Conservation (phyloP, 2,329 filamentous ascomycete species). For the Phoma herbarum region DNA sequence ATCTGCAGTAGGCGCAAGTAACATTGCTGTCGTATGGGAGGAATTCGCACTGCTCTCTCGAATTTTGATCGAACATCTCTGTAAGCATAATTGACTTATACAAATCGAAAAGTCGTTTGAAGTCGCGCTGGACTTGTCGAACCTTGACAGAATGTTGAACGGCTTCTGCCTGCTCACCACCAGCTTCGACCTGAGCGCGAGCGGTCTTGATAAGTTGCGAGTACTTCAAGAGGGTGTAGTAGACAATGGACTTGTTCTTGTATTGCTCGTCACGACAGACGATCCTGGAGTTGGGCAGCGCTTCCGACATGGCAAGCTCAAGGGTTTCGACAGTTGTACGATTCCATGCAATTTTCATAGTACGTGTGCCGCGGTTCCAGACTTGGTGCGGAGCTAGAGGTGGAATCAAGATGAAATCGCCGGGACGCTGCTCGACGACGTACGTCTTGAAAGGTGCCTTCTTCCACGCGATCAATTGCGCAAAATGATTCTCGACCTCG, state of each 20-base stretch:
- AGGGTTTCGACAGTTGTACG: conserved; percentile 91
- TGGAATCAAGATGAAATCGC: conserved; percentile 93
- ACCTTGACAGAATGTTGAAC: conserved; percentile 60
- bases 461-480: conserved; percentile 94
- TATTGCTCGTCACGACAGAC: conserved; percentile 98
- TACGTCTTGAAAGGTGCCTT: conserved; percentile 93
- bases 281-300: conserved; percentile 84
- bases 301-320: conserved; percentile 84
- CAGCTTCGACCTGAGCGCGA: conserved; percentile 61
- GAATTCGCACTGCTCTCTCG: conserved; percentile 76
- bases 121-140: conserved; percentile 80
- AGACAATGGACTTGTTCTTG: conserved; percentile 96
- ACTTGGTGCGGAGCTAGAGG: conserved; percentile 95
- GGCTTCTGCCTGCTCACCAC: conserved; percentile 47
- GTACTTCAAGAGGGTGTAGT: conserved; percentile 86
- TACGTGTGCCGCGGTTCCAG: conserved; percentile 95
- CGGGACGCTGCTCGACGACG: conserved; percentile 86
- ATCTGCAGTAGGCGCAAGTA: conserved; percentile 93
- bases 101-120: conserved; percentile 78
- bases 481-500: conserved; percentile 96
- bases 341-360: conserved; percentile 99
- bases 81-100: conserved; percentile 82
- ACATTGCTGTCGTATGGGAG: conserved; percentile 88
- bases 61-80: conserved; percentile 79
- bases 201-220: conserved; percentile 66